Percentiles rank a stretch among this genome's conserved stretches.
Conservation (phyloP, 2,329 filamentous ascomycete genomes). For the Ophiosphaerella herpotricha region DNA sequence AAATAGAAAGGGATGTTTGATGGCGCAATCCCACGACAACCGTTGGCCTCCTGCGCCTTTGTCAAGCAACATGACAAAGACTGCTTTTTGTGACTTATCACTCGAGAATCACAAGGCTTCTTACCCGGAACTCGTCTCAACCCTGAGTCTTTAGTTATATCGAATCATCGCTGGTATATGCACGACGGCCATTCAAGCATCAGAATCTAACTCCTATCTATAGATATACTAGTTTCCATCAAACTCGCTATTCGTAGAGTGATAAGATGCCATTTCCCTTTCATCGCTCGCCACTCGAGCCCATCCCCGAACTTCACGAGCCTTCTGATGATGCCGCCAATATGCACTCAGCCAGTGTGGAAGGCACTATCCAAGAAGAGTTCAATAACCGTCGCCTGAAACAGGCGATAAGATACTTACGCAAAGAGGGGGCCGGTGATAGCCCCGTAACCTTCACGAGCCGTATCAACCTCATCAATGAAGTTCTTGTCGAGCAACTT, state of each 20-base stretch:
- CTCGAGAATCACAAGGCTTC: conserved; percentile 5
- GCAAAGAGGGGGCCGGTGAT: conserved; percentile 26
- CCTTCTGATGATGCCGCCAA: conserved; percentile 11
- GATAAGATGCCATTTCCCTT: conserved; percentile 8
- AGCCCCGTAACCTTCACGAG: conserved; percentile 19
- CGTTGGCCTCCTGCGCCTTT: conserved; percentile 25
- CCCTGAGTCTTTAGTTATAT: background rate
- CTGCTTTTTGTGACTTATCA: background rate
- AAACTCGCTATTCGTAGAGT: background rate
- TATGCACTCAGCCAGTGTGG: conserved; percentile 4
- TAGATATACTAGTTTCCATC: background rate
- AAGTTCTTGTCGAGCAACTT: conserved; percentile 26
- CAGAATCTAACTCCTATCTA: conserved; percentile 1
- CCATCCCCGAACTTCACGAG: conserved; percentile 7
- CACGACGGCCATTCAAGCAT: conserved; percentile 1
- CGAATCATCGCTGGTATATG: conserved; percentile 8
- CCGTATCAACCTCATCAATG: conserved; percentile 32
- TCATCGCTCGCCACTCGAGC: background rate
- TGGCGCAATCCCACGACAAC: conserved; percentile 21
- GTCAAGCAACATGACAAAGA: conserved; percentile 27
- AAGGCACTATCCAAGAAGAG: conserved; percentile 7
- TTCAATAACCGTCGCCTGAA: conserved; percentile 28
- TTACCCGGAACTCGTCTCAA: background rate
- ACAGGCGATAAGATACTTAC: conserved; percentile 36
- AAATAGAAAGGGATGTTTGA: conserved; percentile 15